phyloP scores from a whole-genome alignment of 2,329 filamentous ascomycete species.

The Ceratocystiopsis sp. region DNA sequence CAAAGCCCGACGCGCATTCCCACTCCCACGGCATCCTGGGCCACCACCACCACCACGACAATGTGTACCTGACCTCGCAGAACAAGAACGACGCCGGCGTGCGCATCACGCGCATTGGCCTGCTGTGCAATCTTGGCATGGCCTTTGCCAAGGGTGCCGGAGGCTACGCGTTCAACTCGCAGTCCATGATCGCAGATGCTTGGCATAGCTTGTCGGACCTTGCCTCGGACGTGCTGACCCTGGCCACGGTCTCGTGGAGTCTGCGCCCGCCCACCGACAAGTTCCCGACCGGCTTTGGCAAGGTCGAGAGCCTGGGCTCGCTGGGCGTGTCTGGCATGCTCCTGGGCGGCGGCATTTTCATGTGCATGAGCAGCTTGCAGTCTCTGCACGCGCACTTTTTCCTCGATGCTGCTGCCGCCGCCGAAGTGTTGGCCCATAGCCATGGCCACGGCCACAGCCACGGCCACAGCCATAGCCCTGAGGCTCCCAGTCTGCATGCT shows the following conservation, averaged over 20 bases:
- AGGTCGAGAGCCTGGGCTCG: conserved; percentile 91
- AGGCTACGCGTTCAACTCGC: conserved; percentile 87
- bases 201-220: conserved; percentile 93
- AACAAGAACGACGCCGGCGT: conserved; percentile 89
- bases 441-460: conserved; percentile 47
- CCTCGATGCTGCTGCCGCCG: conserved; percentile 40
- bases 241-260: conserved; percentile 89
- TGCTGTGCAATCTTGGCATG: conserved; percentile 86
- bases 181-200: conserved; percentile 81
- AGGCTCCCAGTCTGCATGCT: conserved; percentile 74
- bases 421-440: conserved; percentile 33
- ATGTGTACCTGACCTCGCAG: conserved; percentile 59
- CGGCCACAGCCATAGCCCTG: conserved; percentile 43
- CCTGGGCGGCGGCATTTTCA: conserved; percentile 75
- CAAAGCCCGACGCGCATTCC: conserved; percentile 50
- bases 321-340: conserved; percentile 86
- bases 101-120: conserved; percentile 76
- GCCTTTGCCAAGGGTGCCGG: conserved; percentile 83
- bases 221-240: conserved; percentile 83
- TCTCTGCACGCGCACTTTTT: conserved; percentile 58
- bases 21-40: conserved; percentile 36
- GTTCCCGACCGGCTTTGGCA: conserved; percentile 88
- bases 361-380: conserved; percentile 63
- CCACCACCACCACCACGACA: conserved; percentile 72
- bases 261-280: conserved; percentile 65